These are phyloP conservation scores for Chaetomium tenue DNA, from an alignment of 495 filamentous ascomycete genomes.

Conservation along the genomic window DNA sequence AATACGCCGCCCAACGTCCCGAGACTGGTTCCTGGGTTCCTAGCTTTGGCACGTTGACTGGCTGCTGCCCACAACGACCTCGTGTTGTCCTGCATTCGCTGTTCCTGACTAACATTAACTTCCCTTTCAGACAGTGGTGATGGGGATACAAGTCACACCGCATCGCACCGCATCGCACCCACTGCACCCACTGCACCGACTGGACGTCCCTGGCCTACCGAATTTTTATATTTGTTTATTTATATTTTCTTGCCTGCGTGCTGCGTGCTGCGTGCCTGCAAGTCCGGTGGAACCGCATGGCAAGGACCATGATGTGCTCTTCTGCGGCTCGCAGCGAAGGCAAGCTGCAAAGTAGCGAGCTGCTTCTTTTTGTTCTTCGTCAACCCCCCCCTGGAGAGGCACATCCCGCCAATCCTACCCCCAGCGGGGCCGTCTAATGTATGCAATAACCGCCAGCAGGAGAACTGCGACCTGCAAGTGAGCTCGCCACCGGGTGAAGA, in stretches of 20 bases:
- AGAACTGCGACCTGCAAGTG: constrained; percentile 20
- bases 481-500: constrained; percentile 36
- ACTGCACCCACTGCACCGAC: constrained; percentile 1
- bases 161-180: not conserved
- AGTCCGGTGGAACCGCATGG: not conserved
- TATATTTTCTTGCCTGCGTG: not conserved
- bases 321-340: not conserved
- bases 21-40: constrained; percentile 18
- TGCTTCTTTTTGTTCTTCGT: constrained; percentile 9
- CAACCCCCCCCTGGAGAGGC: constrained; percentile 6
- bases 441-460: constrained; percentile 19
- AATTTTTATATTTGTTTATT: constrained; percentile 1
- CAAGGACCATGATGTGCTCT: constrained; percentile 13
- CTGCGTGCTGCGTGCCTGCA: constrained; percentile 8
- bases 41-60: constrained; percentile 17
- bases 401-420: constrained; percentile 18
- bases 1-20: constrained; percentile 22
- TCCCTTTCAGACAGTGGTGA: constrained; percentile 3
- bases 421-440: constrained; percentile 11
- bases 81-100: constrained; percentile 26
- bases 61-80: constrained; percentile 7
- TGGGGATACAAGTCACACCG: constrained; percentile 4
- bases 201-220: not conserved
- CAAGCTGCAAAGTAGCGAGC: not conserved
- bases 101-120: constrained; percentile 23